Evolutionary conservation across 2,329 filamentous ascomycete genomes (phyloP), one percentile per base, ranked within the genome.

Genomic region (Pseudonectria buxi): DNA sequence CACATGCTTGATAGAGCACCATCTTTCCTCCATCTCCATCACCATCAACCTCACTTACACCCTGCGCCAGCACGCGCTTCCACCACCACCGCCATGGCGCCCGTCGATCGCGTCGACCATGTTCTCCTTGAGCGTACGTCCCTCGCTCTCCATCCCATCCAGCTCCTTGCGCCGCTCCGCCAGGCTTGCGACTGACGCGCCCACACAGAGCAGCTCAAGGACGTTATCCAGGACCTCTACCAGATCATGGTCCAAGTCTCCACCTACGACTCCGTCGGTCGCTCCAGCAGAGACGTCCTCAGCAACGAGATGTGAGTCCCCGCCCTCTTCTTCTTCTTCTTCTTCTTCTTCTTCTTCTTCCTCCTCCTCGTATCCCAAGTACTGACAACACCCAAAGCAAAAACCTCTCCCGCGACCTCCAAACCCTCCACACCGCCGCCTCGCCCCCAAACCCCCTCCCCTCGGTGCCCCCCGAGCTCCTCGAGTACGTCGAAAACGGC

Each of bases 401-500:
- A 55, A 58, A 57, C 12, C 60, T 67, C 45, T 64, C 61, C 27
- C 44, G 45, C 25, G 58, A 60, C 28, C 60, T 67, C 24, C 60
- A 64, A 36, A 49, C 54, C 33, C 53, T 64, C 28, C 64, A 66
- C 50, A 50, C 53, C 28, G 60, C 65, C 10, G 64, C 69, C 37
- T 53, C 63, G 14, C 58, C 61, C 15, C 62, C 63, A 10, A 41
- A 56, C 45, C 43, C 50, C 14, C 67, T 78, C 27, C 74, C 75
- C 4, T 59, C 57, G 24, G 68, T 81, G 14, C 78, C 78, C 3
- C 72, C 71, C 33, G 78, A 82, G 51, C 69, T 83, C 10, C 68
- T 83, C 41, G 67, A 76, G 53, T 84, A 84, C 62, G 79, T 84
- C 50, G 79, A 84, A 57, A 75, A 77, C 54, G 79, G 80, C 29